Evolutionary conservation across 495 filamentous ascomycete genomes (phyloP), one percentile per base, ranked within the genome.

Genomic region (Penicillium coffeae): DNA sequence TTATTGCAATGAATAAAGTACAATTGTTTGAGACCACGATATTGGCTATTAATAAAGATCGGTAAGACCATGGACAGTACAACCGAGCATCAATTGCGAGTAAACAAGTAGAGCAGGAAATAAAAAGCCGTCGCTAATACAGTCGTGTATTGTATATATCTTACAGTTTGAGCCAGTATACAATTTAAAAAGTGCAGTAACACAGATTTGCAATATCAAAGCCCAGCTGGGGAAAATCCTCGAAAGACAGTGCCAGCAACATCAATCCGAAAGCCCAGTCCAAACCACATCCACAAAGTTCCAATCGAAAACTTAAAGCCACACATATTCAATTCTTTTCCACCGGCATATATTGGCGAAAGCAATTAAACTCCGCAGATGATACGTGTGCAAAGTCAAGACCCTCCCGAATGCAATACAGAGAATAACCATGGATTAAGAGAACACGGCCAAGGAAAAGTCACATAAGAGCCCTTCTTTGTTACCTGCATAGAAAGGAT

Each of bases 401-500:
- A 42, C 25, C 45, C 35, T 54, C 54, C 58, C 49, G 48, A 48
- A 47, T 45, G 43, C 53, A 54, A 54, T 30, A 10, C 25, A 30
- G 25, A 30, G 25, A 30, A 4, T 55, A 55, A 52, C 44, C 47
- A 51, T 51, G 38, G 37, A 51, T 45, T 45, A 54, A 19, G 39
- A 39, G 34, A 52, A 22, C n/a, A 15, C 16, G 40, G 21, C 22
- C 44, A 51, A 47, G 45, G 45, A 51, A 30, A 47, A 38, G 15
- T 22, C 32, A 43, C 39, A 50, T 43, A 35, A 50, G 38, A 60
- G 22, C 21, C 52, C 47, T 42, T 51, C 45, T 59, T 43, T 48
- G 49, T 27, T 52, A 62, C 47, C 52, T 51, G 52, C 37, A 56
- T 55, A 53, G 35, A 14, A 27, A 46, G 35, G 39, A 48, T 39